phyloP scores from a whole-genome alignment of 2,329 filamentous ascomycete species.

The Purpureocillium takamizusanense region DNA sequence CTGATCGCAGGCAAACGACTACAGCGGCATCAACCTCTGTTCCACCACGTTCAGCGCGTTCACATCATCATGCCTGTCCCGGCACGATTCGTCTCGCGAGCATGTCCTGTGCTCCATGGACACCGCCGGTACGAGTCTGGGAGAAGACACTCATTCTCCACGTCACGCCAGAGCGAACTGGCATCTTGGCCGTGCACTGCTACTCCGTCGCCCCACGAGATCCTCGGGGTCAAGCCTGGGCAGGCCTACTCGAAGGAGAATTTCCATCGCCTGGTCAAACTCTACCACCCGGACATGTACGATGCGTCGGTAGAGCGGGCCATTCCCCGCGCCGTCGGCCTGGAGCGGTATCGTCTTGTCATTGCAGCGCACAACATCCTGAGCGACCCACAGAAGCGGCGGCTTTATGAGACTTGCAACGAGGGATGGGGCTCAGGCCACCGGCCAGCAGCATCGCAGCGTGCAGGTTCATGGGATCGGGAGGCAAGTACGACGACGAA shows the following conservation, averaged over 20 bases:
- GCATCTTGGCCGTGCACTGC: slow-evolving; percentile 6
- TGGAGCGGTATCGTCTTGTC: slow-evolving; percentile 9
- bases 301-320: not conserved
- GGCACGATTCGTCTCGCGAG: no score
- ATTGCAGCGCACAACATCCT: slow-evolving; percentile 9
- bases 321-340: not conserved
- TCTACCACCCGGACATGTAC: slow-evolving; percentile 12
- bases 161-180: not conserved
- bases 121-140: no score
- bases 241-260: slow-evolving; percentile 7
- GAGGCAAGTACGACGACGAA: no score
- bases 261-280: slow-evolving; percentile 10
- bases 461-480: no score
- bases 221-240: slow-evolving; percentile 4
- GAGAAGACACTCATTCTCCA: not conserved
- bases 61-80: no score
- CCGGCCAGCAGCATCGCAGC: no score
- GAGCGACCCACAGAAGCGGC: slow-evolving; percentile 4
- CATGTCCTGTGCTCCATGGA: no score
- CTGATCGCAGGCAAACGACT: no score
- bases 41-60: no score
- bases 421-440: slow-evolving; percentile 1
- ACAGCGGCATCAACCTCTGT: no score
- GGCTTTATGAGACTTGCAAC: slow-evolving; percentile 6
- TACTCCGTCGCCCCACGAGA: slow-evolving; percentile 9